Evolutionary conservation across 805 yeast genomes (phyloP).

Genomic region (Wickerhamomyces bovis): DNA sequence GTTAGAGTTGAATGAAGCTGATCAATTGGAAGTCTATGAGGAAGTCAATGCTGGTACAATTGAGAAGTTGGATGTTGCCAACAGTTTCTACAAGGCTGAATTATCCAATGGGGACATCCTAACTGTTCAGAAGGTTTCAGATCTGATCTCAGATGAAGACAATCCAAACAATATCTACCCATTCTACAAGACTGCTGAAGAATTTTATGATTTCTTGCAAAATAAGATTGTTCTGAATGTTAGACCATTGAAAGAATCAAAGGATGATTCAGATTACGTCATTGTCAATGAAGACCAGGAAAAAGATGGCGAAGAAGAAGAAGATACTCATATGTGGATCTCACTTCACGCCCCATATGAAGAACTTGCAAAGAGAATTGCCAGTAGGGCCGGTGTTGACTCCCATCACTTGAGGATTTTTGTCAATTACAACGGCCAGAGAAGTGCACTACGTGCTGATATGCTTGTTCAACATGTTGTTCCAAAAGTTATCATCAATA

Average conservation of each 20-base stretch:
- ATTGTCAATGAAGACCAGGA: constrained; percentile 27
- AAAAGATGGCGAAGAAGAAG: constrained; percentile 10
- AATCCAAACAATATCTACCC: constrained; percentile 22
- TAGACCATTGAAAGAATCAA: constrained; percentile 34
- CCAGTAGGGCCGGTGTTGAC: constrained; percentile 43
- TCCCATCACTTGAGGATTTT: constrained; percentile 62
- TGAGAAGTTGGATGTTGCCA: constrained; percentile 30
- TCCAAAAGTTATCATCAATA: constrained; percentile 24
- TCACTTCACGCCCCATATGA: constrained; percentile 53
- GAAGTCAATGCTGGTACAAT: constrained; percentile 54
- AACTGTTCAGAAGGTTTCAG: constrained; percentile 21
- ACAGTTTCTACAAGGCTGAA: constrained; percentile 50
- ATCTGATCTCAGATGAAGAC: constrained; percentile 6
- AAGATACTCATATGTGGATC: constrained; percentile 58
- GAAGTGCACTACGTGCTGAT: constrained; percentile 38
- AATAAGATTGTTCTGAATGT: constrained; percentile 57
- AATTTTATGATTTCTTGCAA: constrained; percentile 48
- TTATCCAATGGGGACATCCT: constrained; percentile 66
- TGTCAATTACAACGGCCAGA: constrained; percentile 54
- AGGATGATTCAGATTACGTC: constrained; percentile 46
- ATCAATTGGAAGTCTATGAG: constrained; percentile 42
- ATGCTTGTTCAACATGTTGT: constrained; percentile 28
- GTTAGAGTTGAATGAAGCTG: constrained; percentile 32
- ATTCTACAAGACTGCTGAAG: constrained; percentile 32
- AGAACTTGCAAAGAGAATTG: constrained; percentile 58